phyloP scores from a whole-genome alignment of 305 asterid genomes.

The Solanum chacoense region DNA sequence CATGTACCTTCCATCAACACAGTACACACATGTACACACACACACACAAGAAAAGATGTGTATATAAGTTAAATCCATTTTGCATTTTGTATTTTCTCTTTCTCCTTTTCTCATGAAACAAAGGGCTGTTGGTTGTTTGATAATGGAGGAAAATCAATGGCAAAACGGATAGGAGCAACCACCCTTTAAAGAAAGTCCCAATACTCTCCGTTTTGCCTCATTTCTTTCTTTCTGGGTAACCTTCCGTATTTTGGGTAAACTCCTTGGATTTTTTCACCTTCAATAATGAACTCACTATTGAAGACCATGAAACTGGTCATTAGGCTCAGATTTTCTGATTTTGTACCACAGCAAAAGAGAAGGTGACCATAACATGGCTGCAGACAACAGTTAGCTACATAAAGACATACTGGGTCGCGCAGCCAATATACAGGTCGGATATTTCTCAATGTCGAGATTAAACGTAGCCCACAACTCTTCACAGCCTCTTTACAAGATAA shows the following conservation, averaged over 20 bases:
- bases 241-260: not conserved
- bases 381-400: not conserved
- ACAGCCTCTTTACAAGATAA: not conserved
- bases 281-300: not conserved
- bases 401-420: not conserved
- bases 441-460: not conserved
- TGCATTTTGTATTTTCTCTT: not conserved
- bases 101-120: not conserved
- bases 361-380: not conserved
- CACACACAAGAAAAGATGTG: not conserved
- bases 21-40: not conserved
- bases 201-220: not conserved
- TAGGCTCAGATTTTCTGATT: not conserved
- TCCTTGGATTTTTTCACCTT: not conserved
- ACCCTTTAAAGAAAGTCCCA: constrained; percentile 9
- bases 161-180: constrained; percentile 17
- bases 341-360: not conserved
- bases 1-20: not conserved
- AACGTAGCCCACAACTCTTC: not conserved
- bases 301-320: not conserved
- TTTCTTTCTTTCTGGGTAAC: not conserved
- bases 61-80: not conserved
- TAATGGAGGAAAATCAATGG: constrained; percentile 6
- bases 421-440: not conserved
- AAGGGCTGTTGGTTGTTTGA: not conserved